Evolutionary conservation across 257 asterid species (phyloP).

Genomic region (Lycium ferocissimum): DNA sequence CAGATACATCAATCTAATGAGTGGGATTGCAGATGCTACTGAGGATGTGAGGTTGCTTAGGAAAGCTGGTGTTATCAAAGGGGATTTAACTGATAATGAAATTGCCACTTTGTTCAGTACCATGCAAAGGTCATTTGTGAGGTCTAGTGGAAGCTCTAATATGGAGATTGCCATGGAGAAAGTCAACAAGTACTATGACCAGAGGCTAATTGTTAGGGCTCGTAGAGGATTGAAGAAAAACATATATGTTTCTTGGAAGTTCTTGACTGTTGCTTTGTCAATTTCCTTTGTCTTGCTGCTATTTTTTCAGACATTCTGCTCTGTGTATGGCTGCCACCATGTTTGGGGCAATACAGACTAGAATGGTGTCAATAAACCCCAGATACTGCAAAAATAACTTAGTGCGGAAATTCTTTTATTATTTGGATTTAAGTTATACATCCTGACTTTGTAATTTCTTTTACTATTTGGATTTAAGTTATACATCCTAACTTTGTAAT

Average conservation of each 20-base stretch:
- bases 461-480: no score
- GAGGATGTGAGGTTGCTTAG: conserved; percentile 54
- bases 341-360: background rate
- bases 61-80: conserved; percentile 42
- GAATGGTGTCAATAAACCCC: conserved; percentile 6
- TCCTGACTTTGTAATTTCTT: no score
- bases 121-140: conserved; percentile 44
- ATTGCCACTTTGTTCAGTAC: conserved; percentile 50
- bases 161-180: conserved; percentile 49
- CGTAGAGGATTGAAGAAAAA: conserved; percentile 37
- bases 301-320: conserved; percentile 53
- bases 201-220: conserved; percentile 36
- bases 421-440: no score
- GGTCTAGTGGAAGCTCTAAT: conserved; percentile 31
- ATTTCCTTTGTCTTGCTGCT: conserved; percentile 43
- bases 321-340: conserved; percentile 42
- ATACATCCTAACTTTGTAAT: no score
- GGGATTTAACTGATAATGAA: conserved; percentile 49
- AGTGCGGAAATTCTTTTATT: background rate
- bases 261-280: conserved; percentile 37
- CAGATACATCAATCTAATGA: conserved; percentile 60
- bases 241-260: conserved; percentile 34
- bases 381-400: background rate
- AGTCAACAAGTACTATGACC: conserved; percentile 45
- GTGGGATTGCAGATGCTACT: conserved; percentile 49